Evolutionary conservation across 306 rosid genomes (phyloP).

Genomic region (Arachis stenosperma): DNA sequence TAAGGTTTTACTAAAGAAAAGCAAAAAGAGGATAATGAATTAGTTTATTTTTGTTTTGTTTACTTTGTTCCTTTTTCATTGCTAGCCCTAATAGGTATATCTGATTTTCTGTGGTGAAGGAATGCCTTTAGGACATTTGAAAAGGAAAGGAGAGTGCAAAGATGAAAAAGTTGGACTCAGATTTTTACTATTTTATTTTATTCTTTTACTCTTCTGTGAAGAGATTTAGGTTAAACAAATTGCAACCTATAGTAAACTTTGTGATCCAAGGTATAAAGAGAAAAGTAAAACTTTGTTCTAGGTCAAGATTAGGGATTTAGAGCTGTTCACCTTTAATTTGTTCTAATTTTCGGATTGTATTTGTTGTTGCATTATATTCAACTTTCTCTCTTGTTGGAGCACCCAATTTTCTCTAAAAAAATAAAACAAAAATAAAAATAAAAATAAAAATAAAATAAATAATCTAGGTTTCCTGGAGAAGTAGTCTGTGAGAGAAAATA

Average conservation of each 20-base stretch:
- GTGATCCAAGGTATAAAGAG: not conserved
- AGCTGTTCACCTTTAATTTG: not conserved
- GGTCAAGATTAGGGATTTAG: conserved; percentile 28
- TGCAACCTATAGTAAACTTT: conserved; percentile 4
- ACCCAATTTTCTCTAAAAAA: conserved; percentile 7
- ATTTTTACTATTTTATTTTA: not conserved
- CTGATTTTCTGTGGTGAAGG: conserved; percentile 1
- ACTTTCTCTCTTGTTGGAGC: not conserved
- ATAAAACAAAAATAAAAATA: not conserved
- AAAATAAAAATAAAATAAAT: not conserved
- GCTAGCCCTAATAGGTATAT: conserved; percentile 31
- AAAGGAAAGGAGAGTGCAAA: not conserved
- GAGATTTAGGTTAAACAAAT: conserved; percentile 8
- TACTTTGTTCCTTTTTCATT: not conserved
- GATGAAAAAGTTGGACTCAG: not conserved
- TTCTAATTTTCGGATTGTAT: not conserved
- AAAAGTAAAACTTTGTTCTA: conserved; percentile 3
- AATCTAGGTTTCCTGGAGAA: not conserved
- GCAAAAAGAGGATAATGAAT: not conserved
- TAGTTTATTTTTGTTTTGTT: not conserved
- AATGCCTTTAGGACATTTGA: not conserved
- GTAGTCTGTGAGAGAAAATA: not conserved
- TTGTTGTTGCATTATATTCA: too few relatives aligned
- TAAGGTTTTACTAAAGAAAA: conserved; percentile 8
- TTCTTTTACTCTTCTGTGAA: conserved; percentile 1